Base-by-base conservation (phyloP, 345 rosid species). In the Gossypium rotundifolium region DNA sequence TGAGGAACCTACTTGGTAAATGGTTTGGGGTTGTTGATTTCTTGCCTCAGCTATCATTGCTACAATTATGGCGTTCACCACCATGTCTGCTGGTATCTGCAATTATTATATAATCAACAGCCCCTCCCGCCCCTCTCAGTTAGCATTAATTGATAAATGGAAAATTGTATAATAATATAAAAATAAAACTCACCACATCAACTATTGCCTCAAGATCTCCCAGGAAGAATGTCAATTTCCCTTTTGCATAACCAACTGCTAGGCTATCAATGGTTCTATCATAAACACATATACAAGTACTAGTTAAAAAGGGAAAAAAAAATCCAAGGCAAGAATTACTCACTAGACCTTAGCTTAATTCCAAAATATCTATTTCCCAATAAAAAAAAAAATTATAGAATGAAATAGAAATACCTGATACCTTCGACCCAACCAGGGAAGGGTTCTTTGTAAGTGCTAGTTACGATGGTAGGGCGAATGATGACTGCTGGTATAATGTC, bases 341-440 rank as follows among this genome's bases (percentile, higher is more conserved):
- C 11, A 5, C 2, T 25, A 25, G 1, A 13, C 9, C 1, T 60
- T 60, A 25, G 40, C 16, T 60, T 60, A 60, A 57, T 57, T 10
- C 20, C 23, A 58, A 33, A 33, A 33, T 33, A 33, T 33, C 38
- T 33, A 33, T 33, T 33, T 33, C 38, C 38, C 38, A 4, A 33
- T 29, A 33, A 33, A 33, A 33, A 27, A 25, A 27, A 27, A 27
- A 4, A 33, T 33, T 33, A 33, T 4, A 33, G 40, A 33, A 33
- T 33, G 40, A 33, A 33, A 33, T 33, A 33, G 7, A 51, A 11
- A 4, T 75, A 84, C 93, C 91, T 88, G 27, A 81, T 44, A 9
- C 98, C 97, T 86, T 93, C 98, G 67, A 81, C 86, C 98, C 98
- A 93, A 11, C 98, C 97, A 0, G 93, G 88, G 77, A 93, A 91